Percentiles rank a stretch among this genome's conserved stretches.
phyloP scores from a whole-genome alignment of 2,329 filamentous ascomycete genomes.

The Immersiporthe knoxdaviesiana region DNA sequence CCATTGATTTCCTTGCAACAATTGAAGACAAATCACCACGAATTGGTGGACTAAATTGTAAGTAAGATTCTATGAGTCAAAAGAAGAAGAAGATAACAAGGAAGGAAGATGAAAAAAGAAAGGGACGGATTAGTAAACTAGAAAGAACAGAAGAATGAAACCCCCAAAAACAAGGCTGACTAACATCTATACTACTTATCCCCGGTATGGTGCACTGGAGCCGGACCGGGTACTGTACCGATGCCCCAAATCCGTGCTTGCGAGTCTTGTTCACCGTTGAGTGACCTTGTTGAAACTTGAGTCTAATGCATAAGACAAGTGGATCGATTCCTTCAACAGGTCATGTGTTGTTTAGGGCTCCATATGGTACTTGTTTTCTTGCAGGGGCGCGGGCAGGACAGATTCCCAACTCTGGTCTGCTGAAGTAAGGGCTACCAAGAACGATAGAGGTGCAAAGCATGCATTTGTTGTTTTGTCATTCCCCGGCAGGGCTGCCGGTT shows the following conservation, averaged over 20 bases:
- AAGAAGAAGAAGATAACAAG: neutral
- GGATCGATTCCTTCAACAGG: neutral
- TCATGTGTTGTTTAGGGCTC: neutral
- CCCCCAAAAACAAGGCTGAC: neutral
- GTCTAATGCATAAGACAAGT: neutral
- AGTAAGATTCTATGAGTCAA: neutral
- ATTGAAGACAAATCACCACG: too few relatives aligned
- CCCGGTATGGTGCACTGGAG: neutral
- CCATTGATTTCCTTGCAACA: constrained; percentile 18
- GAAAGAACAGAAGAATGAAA: neutral
- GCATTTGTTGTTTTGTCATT: neutral
- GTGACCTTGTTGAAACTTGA: neutral
- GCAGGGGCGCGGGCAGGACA: neutral
- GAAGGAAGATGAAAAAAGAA: neutral
- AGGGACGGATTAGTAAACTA: neutral
- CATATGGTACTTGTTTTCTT: neutral
- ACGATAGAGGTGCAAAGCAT: neutral
- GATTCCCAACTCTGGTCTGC: neutral
- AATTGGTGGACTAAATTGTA: neutral
- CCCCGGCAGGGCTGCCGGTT: too few relatives aligned
- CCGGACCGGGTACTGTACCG: neutral
- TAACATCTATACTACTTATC: neutral
- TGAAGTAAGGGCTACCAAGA: neutral
- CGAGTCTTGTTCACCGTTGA: neutral
- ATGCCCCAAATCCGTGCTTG: neutral